Evolutionary conservation across 768 basidiomycete species (phyloP), one percentile per base, ranked within the genome.

Genomic region (Obba rivulosa): DNA sequence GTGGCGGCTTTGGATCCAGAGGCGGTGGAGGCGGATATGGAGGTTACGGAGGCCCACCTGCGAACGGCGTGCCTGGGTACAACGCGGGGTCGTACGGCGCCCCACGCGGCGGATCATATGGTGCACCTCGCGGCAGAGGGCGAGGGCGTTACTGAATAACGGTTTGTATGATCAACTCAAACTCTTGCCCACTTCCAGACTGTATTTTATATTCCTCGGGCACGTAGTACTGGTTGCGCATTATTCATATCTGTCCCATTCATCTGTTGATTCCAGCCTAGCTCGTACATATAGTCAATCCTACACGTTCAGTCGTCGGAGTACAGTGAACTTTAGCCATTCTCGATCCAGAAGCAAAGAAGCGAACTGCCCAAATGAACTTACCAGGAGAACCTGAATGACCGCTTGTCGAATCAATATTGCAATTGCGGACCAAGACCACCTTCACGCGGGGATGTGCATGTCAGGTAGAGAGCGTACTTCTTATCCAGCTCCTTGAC

Each of bases 401-500:
- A n/a, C n/a, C n/a, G n/a, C n/a, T n/a, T n/a, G n/a, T n/a, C n/a
- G n/a, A n/a, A n/a, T n/a, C n/a, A n/a, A 18, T 3, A 20, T 48
- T 35, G 52, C 35, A 52, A 50, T 18, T 52, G 54, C 13, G 50
- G 54, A 1, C 43, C 53, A 34, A 53, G 21, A 18, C 48, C 43
- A 8, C 58, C 58, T 17, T 60, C 59, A 31, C 59, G 54, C 4
- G 48, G 48, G 37, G 59, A 44, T 5, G 41, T 50, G 28, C 49
- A 50, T 7, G 49, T 41, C 23, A 89, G 57, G 60, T 81, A 88
- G 34, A 90, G 63, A 2, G 78, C 58, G 60, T 86, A 90, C 46
- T 71, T 74, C 65, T 75, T 83, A 55, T 80, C 81, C 35, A 72
- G 74, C 49, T 78, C 78, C 59, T 72, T 81, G 36, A 75, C 77